Conservation (phyloP, 2,329 filamentous ascomycete genomes). For the Thielaviopsis punctulata region DNA sequence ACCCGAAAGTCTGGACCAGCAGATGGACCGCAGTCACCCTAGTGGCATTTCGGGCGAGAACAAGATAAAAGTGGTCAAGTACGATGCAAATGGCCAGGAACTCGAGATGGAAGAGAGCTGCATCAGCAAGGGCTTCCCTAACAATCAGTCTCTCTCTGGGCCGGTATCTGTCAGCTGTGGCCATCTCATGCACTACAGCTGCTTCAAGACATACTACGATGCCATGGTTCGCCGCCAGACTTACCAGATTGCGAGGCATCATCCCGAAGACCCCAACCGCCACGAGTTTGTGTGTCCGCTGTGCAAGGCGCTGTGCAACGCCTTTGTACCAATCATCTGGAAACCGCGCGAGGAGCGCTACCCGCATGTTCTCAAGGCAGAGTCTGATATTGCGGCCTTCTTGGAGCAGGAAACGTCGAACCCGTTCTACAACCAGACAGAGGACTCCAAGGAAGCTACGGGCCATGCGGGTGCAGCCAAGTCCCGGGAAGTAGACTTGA, state of each 20-base stretch:
- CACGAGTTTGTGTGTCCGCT: constrained; percentile 93
- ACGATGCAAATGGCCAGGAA: constrained; percentile 53
- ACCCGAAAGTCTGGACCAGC: constrained; percentile 67
- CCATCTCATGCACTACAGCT: constrained; percentile 95
- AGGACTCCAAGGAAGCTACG: not conserved
- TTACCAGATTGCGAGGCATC: constrained; percentile 85
- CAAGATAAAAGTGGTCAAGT: constrained; percentile 55
- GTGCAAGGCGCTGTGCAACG: constrained; percentile 90
- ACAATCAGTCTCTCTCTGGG: constrained; percentile 46
- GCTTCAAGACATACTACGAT: constrained; percentile 81
- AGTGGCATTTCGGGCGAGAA: constrained; percentile 89
- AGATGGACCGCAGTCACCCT: constrained; percentile 65
- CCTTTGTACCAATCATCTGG: constrained; percentile 91
- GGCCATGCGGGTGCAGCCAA: not conserved
- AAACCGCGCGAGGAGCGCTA: constrained; percentile 77
- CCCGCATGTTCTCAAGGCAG: constrained; percentile 30
- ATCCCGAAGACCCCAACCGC: constrained; percentile 61
- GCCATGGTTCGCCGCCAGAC: constrained; percentile 70
- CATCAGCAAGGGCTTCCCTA: constrained; percentile 77
- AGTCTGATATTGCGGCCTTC: constrained; percentile 34
- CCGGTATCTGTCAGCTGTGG: constrained; percentile 84
- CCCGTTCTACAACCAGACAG: not conserved
- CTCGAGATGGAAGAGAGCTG: constrained; percentile 62
- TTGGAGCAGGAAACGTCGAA: constrained; percentile 37
- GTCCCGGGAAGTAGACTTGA: not conserved